Conservation (phyloP, 2,329 filamentous ascomycete species). For the Colletotrichum destructivum region DNA sequence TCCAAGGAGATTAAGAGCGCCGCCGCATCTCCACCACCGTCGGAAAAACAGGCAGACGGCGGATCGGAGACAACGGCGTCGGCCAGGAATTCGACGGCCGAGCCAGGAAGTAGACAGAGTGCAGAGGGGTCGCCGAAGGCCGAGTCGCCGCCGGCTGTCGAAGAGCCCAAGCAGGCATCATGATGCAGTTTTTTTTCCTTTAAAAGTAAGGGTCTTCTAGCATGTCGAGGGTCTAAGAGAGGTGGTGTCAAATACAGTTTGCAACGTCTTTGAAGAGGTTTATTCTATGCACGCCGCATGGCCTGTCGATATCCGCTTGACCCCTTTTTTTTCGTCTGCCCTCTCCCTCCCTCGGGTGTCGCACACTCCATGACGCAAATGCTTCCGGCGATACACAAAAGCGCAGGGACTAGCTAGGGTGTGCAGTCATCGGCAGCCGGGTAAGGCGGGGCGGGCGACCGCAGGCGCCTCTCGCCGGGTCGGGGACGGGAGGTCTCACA, state of each 20-base stretch:
- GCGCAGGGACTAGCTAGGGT: background rate
- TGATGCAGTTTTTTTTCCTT: slow-evolving; percentile 9
- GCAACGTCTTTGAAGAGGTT: background rate
- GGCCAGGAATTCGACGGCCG: slow-evolving; percentile 27
- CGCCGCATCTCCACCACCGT: slow-evolving; percentile 40
- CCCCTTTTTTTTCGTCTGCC: no score
- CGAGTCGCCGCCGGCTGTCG: slow-evolving; percentile 35
- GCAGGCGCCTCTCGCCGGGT: background rate
- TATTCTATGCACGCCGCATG: background rate
- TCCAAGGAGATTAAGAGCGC: slow-evolving; percentile 65
- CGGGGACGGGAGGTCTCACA: background rate
- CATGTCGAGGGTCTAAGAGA: background rate
- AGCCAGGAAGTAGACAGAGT: slow-evolving; percentile 33
- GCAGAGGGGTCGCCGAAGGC: slow-evolving; percentile 31
- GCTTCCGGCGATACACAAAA: no score
- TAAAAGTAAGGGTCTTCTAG: no score
- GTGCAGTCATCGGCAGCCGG: background rate
- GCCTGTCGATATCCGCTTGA: background rate
- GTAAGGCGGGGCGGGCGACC: background rate
- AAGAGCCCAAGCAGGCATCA: slow-evolving; percentile 39
- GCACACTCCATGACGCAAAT: background rate
- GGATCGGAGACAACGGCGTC: slow-evolving; percentile 35
- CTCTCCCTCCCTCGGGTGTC: background rate
- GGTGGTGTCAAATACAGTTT: slow-evolving; percentile 1
- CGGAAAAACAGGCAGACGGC: slow-evolving; percentile 32